Base-by-base conservation (phyloP, 768 basidiomycete species). In the Lactarius trivialis region DNA sequence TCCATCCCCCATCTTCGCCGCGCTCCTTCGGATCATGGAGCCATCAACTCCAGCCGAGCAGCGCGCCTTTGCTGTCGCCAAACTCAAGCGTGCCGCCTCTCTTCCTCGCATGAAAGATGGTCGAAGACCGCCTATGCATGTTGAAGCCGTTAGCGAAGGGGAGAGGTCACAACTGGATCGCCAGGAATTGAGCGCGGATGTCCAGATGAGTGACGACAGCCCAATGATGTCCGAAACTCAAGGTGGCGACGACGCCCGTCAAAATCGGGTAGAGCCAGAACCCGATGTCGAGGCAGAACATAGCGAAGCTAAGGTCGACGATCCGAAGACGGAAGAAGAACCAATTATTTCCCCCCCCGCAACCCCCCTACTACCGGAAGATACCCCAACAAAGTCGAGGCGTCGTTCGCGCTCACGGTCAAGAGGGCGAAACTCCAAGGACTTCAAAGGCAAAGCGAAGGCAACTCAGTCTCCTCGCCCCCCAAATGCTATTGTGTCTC, bases 31-130 rank as follows among this genome's bases (percentile, higher is more conserved):
- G 9, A 32, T 8, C 37, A 77, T 76, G 75, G 75, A 81, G 67
- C 71, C 70, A 58, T 67, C 78, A 50, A 74, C 77, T 12, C 77
- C 81, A 74, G 82, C 83, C 30, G 89, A 94, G 72, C 88, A 93
- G 74, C 86, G 94, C 63, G 90, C 91, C 71, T 82, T 84, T 58
- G 90, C 93, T 12, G 88, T 96, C 52, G 91, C 91, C 50, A 93
- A 87, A 76, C 83, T 97, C 66, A 93, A 89, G 76, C 85, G 94
- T 68, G 93, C 94, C 48, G 91, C 93, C 58, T 95, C 93, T 17
- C 75, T 96, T 32, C 94, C 93, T 39, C 81, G 93, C 64, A 91
- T 91, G 86, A 93, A 93, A 73, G 89, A 93, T 73, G 93, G 93
- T 8, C 77, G 93, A 59, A 79, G 93, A 48, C 93, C 92, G 0